Evolutionary conservation across 2,329 filamentous ascomycete species (phyloP), one percentile per base, ranked within the genome.

Genomic region (Calonectria crousiana): DNA sequence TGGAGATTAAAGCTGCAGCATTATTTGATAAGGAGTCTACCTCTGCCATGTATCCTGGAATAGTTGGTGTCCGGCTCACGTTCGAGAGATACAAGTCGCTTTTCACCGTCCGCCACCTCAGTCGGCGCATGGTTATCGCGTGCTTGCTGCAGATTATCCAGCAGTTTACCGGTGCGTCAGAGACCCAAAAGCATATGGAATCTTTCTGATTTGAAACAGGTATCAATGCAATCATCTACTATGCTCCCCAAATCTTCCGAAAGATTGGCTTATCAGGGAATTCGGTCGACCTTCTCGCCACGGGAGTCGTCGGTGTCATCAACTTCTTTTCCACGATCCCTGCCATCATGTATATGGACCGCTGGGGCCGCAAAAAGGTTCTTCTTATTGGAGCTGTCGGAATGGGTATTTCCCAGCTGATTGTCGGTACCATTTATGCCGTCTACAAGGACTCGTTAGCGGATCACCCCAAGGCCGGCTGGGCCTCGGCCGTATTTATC

Each of bases 241-340:
- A 90, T 75, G 87, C 88, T 0, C 90, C 90, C 0, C 85, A 87
- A 60, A 91, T 92, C 76, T 92, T 91, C 84, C 83, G 84, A 66
- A 85, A 88, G 76, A 84, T 91, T 26, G 90, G 90, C 20, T 83
- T 92, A 11, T 75, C 70, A 3, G 78, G 78, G 9, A 77, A 75
- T 64, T 71, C 75, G 6, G 74, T 73, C 16, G 71, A 74, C 23
- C 75, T 77, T 70, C 71, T 77, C 8, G 76, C 76, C 44, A 77
- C 76, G n/a, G 76, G 76, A n/a, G 75, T 76, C 16, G 75, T 76
- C 32, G 76, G 76, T 14, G 72, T 77, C 13, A 74, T 77, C 36
- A 77, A 75, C 65, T 74, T 77, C 23, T 71, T 71, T n/a, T 71
- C 72, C 1, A 75, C 74, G 1, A 77, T 77, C 41, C 74, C 76